Base-by-base conservation (phyloP, 306 rosid species). In the Dryas drummondii region DNA sequence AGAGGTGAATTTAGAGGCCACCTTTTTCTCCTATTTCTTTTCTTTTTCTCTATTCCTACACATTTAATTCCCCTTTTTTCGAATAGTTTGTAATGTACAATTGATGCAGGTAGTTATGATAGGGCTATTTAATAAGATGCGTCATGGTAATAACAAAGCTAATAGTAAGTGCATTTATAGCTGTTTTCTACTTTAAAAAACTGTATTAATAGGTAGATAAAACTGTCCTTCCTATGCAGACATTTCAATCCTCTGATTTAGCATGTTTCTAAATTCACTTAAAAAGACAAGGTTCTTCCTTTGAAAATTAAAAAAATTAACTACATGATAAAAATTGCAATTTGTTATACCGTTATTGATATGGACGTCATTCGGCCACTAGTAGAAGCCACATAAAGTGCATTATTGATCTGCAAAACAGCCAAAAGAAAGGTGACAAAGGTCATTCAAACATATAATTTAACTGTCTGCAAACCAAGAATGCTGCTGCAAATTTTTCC, bases 341-440 rank as follows among this genome's bases (percentile, higher is more conserved):
- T 77, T 59, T 67, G 53, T n/a, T 76, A 1, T 86, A 88, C 98
- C 84, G 26, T 78, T 71, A 84, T 73, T 19, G 86, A 89, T 65
- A 91, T 16, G 19, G 98, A 94, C 72, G 91, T 87, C 76, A 91
- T 41, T 61, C 81, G 89, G 56, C 98, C 98, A 74, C 92, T 50
- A 2, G 98, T 93, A 68, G 98, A 88, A 74, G 97, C 98, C 83
- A 93, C 96, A 72, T 88, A 93, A 74, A 93, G 89, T 71, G 71
- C 51, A 58, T 80, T 80, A 46, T 81, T 84, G 71, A 68, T 86
- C 98, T 93, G 68, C 86, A 86, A 22, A 32, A 32, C 2, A 32
- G 37, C 37, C 37, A 32, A 32, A 32, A 32, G 37, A 32, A 32
- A 15, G 57, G 19, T 13, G 15, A 53, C 7, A 53, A 32, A 32